Percentiles rank a stretch among this genome's conserved stretches.
phyloP scores from a whole-genome alignment of 2,329 filamentous ascomycete species.

The Talaromyces sp. region DNA sequence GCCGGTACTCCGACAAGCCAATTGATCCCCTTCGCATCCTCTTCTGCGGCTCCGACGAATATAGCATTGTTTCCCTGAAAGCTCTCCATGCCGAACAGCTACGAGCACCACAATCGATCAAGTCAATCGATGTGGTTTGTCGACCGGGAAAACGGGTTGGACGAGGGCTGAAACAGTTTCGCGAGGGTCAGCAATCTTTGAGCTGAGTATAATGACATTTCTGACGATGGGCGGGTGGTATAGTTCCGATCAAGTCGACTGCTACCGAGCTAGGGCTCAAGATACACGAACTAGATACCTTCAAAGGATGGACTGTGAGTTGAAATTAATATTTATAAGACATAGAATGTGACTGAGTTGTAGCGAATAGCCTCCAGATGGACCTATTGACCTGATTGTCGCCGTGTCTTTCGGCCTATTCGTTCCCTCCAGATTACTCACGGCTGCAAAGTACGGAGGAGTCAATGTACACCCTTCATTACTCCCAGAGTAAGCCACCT shows the following conservation, averaged over 20 bases:
- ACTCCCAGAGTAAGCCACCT: slow-evolving; percentile 67
- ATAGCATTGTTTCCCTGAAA: slow-evolving; percentile 75
- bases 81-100: slow-evolving; percentile 65
- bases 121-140: slow-evolving; percentile 82
- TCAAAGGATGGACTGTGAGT: slow-evolving; percentile 74
- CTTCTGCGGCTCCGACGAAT: slow-evolving; percentile 91
- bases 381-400: slow-evolving; percentile 71
- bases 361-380: slow-evolving; percentile 53
- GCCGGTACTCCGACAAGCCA: slow-evolving; percentile 32
- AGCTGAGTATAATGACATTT: not conserved
- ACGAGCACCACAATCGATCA: slow-evolving; percentile 56
- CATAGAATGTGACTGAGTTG: not conserved
- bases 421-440: slow-evolving; percentile 74
- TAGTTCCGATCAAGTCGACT: slow-evolving; percentile 71
- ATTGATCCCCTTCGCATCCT: slow-evolving; percentile 71
- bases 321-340: not conserved
- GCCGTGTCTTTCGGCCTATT: slow-evolving; percentile 94
- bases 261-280: slow-evolving; percentile 64
- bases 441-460: slow-evolving; percentile 72
- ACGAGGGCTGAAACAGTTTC: slow-evolving; percentile 67
- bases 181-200: slow-evolving; percentile 55
- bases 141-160: slow-evolving; percentile 76
- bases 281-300: slow-evolving; percentile 75
- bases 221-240: slow-evolving; percentile 8
- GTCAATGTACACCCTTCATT: slow-evolving; percentile 92